Conservation (phyloP, 2,329 filamentous ascomycete species). For the Didymella sp. region DNA sequence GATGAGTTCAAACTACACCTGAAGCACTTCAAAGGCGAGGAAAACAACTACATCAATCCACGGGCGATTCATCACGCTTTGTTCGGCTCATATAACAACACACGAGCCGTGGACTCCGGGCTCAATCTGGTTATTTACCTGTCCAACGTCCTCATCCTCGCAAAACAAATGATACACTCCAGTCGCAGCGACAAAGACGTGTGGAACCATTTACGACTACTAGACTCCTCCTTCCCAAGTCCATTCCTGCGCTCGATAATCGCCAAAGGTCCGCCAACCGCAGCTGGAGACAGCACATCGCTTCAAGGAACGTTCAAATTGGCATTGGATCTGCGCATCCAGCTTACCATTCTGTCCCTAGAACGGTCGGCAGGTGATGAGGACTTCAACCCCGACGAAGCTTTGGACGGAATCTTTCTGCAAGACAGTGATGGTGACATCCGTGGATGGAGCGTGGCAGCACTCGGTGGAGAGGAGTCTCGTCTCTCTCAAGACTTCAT, state of each 20-base stretch:
- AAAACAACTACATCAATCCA: constrained; percentile 52
- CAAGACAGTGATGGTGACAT: constrained; percentile 27
- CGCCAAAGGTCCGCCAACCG: constrained; percentile 11
- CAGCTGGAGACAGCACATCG: constrained; percentile 51
- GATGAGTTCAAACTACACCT: constrained; percentile 45
- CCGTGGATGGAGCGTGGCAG: constrained; percentile 46
- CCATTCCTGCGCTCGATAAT: constrained; percentile 41
- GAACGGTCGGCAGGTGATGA: constrained; percentile 40
- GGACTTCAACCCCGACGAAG: constrained; percentile 50
- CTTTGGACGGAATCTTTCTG: constrained; percentile 54
- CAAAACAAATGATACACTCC: constrained; percentile 47
- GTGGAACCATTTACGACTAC: constrained; percentile 38
- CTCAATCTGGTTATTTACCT: constrained; percentile 54
- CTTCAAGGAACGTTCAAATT: constrained; percentile 56
- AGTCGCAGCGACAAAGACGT: constrained; percentile 37
- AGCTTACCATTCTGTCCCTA: constrained; percentile 58
- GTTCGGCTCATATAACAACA: constrained; percentile 40
- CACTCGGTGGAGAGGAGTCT: constrained; percentile 49
- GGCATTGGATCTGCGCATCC: constrained; percentile 62
- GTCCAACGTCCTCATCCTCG: constrained; percentile 54
- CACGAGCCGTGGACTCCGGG: constrained; percentile 29
- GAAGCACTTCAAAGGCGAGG: constrained; percentile 47
- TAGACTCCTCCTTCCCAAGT: constrained; percentile 48
- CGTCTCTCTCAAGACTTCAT: constrained; percentile 48
- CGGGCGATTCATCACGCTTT: constrained; percentile 50